Evolutionary conservation across 257 asterid genomes (phyloP), one percentile per base, ranked within the genome.

Genomic region (Primulina tabacum): DNA sequence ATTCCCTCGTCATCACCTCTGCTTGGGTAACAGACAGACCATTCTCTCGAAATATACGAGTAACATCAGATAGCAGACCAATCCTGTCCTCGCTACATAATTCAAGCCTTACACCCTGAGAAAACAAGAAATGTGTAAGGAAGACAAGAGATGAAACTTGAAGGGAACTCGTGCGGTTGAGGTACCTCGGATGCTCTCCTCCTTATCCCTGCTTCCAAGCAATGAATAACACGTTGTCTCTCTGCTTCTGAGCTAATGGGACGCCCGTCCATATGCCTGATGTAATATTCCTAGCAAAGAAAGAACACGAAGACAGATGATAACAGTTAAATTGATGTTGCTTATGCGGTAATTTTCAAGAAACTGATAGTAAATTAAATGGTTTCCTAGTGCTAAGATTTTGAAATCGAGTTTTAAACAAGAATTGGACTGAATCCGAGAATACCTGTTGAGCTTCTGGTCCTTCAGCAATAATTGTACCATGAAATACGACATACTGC

Each of bases 201-300:
- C 79, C 77, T 80, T n/a, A 89, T 83, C 24, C 93, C 93, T 47
- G 93, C 96, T 73, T 81, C 89, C 73, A 89, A 76, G 83, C 96
- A 89, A 63, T 83, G 78, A 65, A 86, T 82, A 8, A 89, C 83
- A 9, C 89, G 82, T 64, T 86, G 86, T 53, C 88, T 74, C 70
- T 89, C 93, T 8, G 84, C 88, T 20, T 89, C 93, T 0, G 86
- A 86, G 33, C 81, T 85, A 33, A 85, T 81, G 14, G 93, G 90
- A 52, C 63, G 76, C 62, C 92, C 96, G 24, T 85, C 96, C 72
- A 73, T 71, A 59, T 89, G 96, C 75, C 90, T 73, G 50, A 89
- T 82, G 81, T 79, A 89, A 73, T 84, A 89, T 77, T 88, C 95
- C 95, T 88, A 70, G 18, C 60, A 66, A 70, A 67, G 2, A 24